Evolutionary conservation across 805 yeast genomes (phyloP), one percentile per base, ranked within the genome.

Genomic region (Ogataea ganodermae): DNA sequence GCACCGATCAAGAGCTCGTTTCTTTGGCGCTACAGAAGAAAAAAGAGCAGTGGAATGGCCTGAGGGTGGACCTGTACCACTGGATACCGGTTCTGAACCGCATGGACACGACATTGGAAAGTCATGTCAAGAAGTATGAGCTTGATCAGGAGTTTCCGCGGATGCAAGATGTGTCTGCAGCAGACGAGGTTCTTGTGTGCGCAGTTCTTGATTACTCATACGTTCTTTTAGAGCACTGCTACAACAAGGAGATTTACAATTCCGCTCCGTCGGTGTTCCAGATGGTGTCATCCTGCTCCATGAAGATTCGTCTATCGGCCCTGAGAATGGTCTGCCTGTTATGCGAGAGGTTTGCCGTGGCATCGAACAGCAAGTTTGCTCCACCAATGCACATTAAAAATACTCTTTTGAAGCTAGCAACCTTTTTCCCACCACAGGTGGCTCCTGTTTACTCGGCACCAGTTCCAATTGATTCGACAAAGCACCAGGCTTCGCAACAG

Each of bases 41-140:
- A 30, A 48, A 48, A 1, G 60, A 62, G 32, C 55, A 48, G 9
- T 66, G 68, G 69, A 63, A 62, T 48, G 67, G 67, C 12, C 45
- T 63, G 4, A 55, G 59, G 33, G 72, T 76, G 6, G 78, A 88
- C 56, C 66, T 92, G 27, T 76, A 76, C 50, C 83, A 83, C 49
- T 91, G 96, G 94, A 78, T 87, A 23, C 77, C 84, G 0, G 80
- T 88, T 1, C 70, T 92, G 56, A 86, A 89, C 63, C 73, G 84
- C 56, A 80, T 91, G 59, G 97, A 91, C 61, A 75, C 71, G 10
- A 74, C 88, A 6, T 68, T 88, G 44, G 86, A 81, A 43, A 56
- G 59, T 3, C 69, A 76, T 18, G 76, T 86, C 13, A 67, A 67
- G 6, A 79, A 79, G 50, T 85, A 88, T 58, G 71, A 68, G 27